Conservation (phyloP, 2,329 filamentous ascomycete species). For the Biscogniauxia marginata region DNA sequence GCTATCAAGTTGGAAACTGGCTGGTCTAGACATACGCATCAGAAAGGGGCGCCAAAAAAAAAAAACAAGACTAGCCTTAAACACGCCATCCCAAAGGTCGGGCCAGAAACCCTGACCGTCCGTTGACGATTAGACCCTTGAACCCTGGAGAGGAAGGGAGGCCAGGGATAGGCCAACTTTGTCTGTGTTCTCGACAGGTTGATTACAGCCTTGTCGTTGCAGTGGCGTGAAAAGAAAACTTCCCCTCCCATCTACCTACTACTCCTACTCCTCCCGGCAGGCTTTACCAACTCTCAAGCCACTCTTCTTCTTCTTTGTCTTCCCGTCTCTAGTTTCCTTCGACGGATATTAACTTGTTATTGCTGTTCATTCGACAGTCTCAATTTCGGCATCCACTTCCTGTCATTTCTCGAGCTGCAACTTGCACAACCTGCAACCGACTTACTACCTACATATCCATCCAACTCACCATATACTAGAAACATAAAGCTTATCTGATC, state of each 20-base stretch:
- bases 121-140: constrained; percentile 21
- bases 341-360: constrained; percentile 12
- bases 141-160: constrained; percentile 24
- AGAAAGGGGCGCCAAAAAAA: constrained; percentile 22
- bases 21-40: constrained; percentile 13
- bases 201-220: constrained; percentile 32
- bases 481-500: constrained; percentile 10
- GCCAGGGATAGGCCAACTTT: constrained; percentile 27
- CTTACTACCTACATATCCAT: neutral
- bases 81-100: constrained; percentile 30
- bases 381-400: neutral
- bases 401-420: neutral
- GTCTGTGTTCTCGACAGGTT: constrained; percentile 26
- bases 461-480: constrained; percentile 7
- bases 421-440: constrained; percentile 8
- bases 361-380: constrained; percentile 6
- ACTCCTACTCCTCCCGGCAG: constrained; percentile 23
- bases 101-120: constrained; percentile 27
- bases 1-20: constrained; percentile 23
- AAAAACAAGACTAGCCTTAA: constrained; percentile 27
- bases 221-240: constrained; percentile 30
- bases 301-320: constrained; percentile 20
- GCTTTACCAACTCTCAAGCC: constrained; percentile 26
- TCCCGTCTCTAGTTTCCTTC: constrained; percentile 12
- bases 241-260: constrained; percentile 24